Conservation (phyloP, 2,329 filamentous ascomycete species). For the Shiraia sp. region DNA sequence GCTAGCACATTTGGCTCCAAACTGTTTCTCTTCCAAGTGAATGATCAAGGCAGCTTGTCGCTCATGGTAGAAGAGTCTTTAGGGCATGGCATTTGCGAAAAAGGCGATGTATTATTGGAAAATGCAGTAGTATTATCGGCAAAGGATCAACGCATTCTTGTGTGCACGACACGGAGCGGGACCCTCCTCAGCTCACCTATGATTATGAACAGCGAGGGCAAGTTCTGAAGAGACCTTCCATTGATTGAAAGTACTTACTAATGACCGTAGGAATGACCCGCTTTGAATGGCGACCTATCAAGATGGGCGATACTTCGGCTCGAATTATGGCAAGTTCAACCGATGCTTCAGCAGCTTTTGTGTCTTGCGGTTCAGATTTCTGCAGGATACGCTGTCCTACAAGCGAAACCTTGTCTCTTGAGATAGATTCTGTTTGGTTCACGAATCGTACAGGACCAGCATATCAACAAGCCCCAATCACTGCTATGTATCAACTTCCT, state of each 20-base stretch:
- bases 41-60: constrained; percentile 5
- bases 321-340: constrained; percentile 26
- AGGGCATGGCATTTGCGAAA: constrained; percentile 1
- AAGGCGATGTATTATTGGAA: constrained; percentile 32
- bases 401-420: constrained; percentile 8
- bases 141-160: constrained; percentile 16
- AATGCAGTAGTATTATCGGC: constrained; percentile 29
- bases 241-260: neutral
- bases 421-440: constrained; percentile 46
- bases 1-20: constrained; percentile 33
- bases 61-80: constrained; percentile 16
- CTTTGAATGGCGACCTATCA: constrained; percentile 12
- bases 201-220: constrained; percentile 5
- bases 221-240: constrained; percentile 1
- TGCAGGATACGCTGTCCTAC: constrained; percentile 34
- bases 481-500: constrained; percentile 38
- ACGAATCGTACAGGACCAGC: constrained; percentile 30
- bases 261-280: constrained; percentile 4
- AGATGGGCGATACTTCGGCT: constrained; percentile 36
- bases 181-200: constrained; percentile 23
- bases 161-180: constrained; percentile 45
- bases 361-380: constrained; percentile 45
- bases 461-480: constrained; percentile 36
- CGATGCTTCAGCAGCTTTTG: constrained; percentile 35
- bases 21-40: constrained; percentile 26